These are phyloP conservation scores for Cercophora newfieldiana DNA, from an alignment of 495 filamentous ascomycete species.

Conservation along the genomic window DNA sequence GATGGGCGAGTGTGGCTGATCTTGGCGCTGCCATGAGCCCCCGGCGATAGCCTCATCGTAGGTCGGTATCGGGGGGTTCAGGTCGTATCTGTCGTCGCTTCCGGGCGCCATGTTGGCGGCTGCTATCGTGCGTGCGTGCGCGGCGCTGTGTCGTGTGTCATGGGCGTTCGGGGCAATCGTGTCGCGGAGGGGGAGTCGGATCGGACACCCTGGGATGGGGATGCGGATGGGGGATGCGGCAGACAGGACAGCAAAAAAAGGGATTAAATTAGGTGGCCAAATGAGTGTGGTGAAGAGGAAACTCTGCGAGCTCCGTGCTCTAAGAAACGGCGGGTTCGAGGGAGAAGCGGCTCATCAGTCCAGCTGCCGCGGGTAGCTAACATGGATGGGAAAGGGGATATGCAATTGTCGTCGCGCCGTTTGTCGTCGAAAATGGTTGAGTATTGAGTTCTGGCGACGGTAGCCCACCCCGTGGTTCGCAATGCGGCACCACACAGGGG, in stretches of 20 bases:
- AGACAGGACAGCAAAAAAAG: background rate
- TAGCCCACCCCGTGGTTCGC: background rate
- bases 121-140: conserved; percentile 14
- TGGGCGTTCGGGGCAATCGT: conserved; percentile 22
- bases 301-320: conserved; percentile 1
- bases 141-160: background rate
- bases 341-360: conserved; percentile 26
- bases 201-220: background rate
- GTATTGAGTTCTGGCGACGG: conserved; percentile 1
- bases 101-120: conserved; percentile 47
- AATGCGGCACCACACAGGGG: conserved; percentile 16
- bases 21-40: conserved; percentile 23
- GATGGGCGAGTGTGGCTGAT: conserved; percentile 36
- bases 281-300: conserved; percentile 21
- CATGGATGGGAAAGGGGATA: conserved; percentile 20
- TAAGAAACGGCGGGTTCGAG: conserved; percentile 22
- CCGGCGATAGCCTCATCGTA: conserved; percentile 84
- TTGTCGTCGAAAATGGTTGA: conserved; percentile 3
- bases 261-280: conserved; percentile 11
- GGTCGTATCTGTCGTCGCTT: conserved; percentile 53
- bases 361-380: conserved; percentile 23
- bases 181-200: background rate
- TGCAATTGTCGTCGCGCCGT: background rate
- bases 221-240: background rate
- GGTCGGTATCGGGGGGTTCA: conserved; percentile 78